Evolutionary conservation across 2,329 filamentous ascomycete species (phyloP), one percentile per base, ranked within the genome.

Genomic region (Aphanoascus verrucosus): DNA sequence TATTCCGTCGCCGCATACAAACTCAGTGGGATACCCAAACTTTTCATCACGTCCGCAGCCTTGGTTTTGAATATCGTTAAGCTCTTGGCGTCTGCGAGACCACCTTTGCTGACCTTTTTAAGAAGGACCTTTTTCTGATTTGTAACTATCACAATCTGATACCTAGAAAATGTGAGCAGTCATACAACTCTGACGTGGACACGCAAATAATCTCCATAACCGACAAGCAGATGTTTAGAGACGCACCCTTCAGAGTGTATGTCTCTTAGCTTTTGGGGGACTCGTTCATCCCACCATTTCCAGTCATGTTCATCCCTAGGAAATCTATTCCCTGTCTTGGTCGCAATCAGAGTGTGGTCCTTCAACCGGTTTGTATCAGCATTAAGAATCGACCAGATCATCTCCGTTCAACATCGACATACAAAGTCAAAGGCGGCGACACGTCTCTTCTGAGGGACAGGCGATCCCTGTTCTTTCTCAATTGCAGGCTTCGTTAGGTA

Each of bases 71-170:
- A 95, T n/a, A 83, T 83, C 5, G 74, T 68, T 2, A 93, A 74
- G 58, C 85, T 83, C 55, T 83, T 83, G 55, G 82, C 82, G 62
- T 83, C 77, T 31, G 71, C 73, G 60, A 85, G 86, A 4, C 85
- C 79, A 1, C 75, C 73, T 62, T 89, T 93, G n/a, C 83, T 72
- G 51, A 88, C 81, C 15, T 80, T 77, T 58, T 85, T 85, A 1
- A 97, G 73, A 14, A 79, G 85, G 43, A 98, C 76, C 12, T 86
- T 88, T 48, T 78, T 90, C 69, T 98, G 93, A 67, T 98, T 98
- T 57, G 87, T 94, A 48, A 98, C 71, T 46, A 97, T 80, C 15
- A 88, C 79, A 11, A 97, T 70, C 44, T 79, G 79, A 68, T 86
- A 94, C 31, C 85, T 86, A 23, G 15, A 32, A 3, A 28, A 28